Conservation (phyloP, 2,329 filamentous ascomycete genomes). For the Fusarium chuoi region DNA sequence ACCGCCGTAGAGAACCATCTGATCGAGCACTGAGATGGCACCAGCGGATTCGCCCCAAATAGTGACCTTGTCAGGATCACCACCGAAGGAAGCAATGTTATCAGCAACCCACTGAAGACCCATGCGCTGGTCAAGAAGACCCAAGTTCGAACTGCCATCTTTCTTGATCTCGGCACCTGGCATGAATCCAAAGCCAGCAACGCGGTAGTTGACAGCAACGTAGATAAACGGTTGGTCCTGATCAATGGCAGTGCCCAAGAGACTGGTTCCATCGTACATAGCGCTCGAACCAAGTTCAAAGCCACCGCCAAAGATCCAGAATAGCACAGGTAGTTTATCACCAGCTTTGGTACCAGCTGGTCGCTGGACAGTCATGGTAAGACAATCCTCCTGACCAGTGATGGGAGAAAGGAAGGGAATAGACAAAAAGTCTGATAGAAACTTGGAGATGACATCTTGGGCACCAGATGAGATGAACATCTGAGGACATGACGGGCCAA, state of each 20-base stretch:
- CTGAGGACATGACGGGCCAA: conserved; percentile 75
- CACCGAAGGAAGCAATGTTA: conserved; percentile 81
- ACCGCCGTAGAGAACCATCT: conserved; percentile 79
- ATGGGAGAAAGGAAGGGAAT: conserved; percentile 67
- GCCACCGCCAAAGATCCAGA: conserved; percentile 78
- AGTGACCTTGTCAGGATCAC: conserved; percentile 80
- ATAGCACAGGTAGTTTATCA: conserved; percentile 72
- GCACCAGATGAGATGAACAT: conserved; percentile 68
- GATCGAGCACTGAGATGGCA: conserved; percentile 78
- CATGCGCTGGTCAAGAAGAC: conserved; percentile 77
- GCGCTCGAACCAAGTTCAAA: conserved; percentile 65
- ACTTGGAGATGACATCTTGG: conserved; percentile 52
- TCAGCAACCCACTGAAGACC: conserved; percentile 81
- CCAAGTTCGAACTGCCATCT: conserved; percentile 76
- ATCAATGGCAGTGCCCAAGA: conserved; percentile 57
- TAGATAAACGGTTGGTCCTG: conserved; percentile 70
- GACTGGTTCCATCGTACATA: conserved; percentile 63
- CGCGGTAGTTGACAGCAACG: conserved; percentile 81
- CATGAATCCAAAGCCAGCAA: conserved; percentile 79
- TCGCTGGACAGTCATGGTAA: conserved; percentile 69
- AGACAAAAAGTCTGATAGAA: conserved; percentile 62
- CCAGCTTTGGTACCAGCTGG: conserved; percentile 64
- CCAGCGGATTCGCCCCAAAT: conserved; percentile 82
- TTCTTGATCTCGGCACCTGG: conserved; percentile 73
- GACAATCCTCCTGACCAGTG: conserved; percentile 70